A percentile compares a stretch with the other conserved stretches of the same genome.
Evolutionary conservation across 805 yeast species (phyloP).

Genomic region (Teunomyces atbi): DNA sequence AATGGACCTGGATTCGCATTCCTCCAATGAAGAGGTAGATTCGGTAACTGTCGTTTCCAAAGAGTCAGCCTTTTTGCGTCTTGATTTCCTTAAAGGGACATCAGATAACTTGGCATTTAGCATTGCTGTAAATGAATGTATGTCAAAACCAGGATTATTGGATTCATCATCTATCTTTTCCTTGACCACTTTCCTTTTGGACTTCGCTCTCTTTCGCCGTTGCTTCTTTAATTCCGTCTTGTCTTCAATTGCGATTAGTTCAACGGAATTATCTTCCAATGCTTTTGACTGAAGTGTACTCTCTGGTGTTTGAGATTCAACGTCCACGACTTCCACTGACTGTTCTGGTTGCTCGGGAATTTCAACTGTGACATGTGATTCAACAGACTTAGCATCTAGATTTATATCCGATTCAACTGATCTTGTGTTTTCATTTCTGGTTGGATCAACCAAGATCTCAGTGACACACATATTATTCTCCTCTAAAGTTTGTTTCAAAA

Average conservation of each 20-base stretch:
- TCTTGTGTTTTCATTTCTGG: not conserved
- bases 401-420: not conserved
- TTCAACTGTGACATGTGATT: not conserved
- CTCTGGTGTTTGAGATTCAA: not conserved
- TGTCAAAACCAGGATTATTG: conserved; percentile 15
- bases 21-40: not conserved
- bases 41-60: not conserved
- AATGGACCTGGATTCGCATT: not conserved
- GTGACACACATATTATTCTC: conserved; percentile 3
- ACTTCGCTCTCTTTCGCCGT: conserved; percentile 1
- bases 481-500: conserved; percentile 16
- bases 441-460: not conserved
- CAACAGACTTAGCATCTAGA: not conserved
- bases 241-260: not conserved
- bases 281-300: not conserved
- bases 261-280: not conserved
- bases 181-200: not conserved
- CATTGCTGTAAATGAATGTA: conserved; percentile 27
- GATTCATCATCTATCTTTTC: conserved; percentile 1
- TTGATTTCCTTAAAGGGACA: conserved; percentile 1
- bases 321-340: not conserved
- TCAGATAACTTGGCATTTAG: conserved; percentile 19
- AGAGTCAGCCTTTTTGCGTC: not conserved
- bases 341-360: not conserved
- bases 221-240: conserved; percentile 3